Percentiles rank a stretch among this genome's conserved stretches.
Conservation (phyloP, 129 eudicot genomes). For the Chrysanthemum seticuspe region DNA sequence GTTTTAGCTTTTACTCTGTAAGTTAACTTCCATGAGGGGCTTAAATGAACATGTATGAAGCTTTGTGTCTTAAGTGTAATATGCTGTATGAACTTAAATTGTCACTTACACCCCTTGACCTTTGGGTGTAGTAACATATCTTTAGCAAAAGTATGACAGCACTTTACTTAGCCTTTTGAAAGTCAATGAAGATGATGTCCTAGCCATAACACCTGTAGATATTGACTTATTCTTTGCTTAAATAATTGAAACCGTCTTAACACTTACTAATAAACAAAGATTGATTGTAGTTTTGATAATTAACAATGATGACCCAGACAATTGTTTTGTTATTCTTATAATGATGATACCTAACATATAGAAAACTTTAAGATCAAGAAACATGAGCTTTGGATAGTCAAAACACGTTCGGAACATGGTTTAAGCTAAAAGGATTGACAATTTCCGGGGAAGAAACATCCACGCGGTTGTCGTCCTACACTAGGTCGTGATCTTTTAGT, state of each 20-base stretch:
- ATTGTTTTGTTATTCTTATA: too few relatives aligned
- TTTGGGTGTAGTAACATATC: not conserved
- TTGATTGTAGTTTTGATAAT: not conserved
- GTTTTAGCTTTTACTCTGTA: too few relatives aligned
- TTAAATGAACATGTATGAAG: not conserved
- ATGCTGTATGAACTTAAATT: not conserved
- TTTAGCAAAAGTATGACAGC: not conserved
- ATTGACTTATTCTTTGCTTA: slow-evolving; percentile 8
- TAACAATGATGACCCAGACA: not conserved
- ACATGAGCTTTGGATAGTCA: not conserved
- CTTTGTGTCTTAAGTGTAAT: not conserved
- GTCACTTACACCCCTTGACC: slow-evolving; percentile 31
- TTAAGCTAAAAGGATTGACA: too few relatives aligned
- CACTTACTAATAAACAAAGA: not conserved
- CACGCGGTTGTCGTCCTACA: too few relatives aligned
- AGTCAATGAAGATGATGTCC: slow-evolving; percentile 29
- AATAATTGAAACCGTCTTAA: slow-evolving; percentile 1
- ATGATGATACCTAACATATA: too few relatives aligned
- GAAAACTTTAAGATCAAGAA: too few relatives aligned
- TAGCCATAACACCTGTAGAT: slow-evolving; percentile 11
- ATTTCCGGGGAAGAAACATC: too few relatives aligned
- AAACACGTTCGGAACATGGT: not conserved
- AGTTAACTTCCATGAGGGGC: not conserved
- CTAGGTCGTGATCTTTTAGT: not conserved
- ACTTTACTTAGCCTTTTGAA: slow-evolving; percentile 24